Base-by-base conservation (phyloP, 257 asterid genomes). In the Nicotiana otophora region DNA sequence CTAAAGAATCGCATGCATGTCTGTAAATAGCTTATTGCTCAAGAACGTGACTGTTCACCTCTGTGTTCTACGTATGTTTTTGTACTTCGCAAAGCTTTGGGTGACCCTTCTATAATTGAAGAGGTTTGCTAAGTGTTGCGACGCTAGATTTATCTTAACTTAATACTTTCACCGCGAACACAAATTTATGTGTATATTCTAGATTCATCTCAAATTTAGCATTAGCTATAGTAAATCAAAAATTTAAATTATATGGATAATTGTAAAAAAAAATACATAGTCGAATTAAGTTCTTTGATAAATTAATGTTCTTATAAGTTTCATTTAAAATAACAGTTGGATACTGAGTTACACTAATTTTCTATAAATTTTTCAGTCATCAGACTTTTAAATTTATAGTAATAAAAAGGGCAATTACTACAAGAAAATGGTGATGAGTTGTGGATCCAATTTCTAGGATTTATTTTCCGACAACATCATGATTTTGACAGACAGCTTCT, bases 401-500 rank as follows among this genome's bases (percentile, higher is more conserved):
- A 39, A 36, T 11, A 51, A 15, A 63, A 65, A 5, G 20, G 46
- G 2, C 10, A 30, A 65, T 65, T 30, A 65, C 34, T 72, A 20
- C 36, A 8, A 70, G 15, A 72, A 69, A 72, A 23, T 48, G 8
- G 12, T 48, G 15, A 48, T 48, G 79, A 48, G 16, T 15, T 26
- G 79, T 74, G 20, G 19, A 48, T 7, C 62, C 23, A 72, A 23
- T 74, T 23, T 48, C 5, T 77, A 31, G 72, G 58, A 58, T n/a
- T 79, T 60, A 34, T 60, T 79, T 78, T n/a, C 74, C 69, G 74
- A 79, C 82, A 75, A 72, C 78, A 84, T 66, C 86, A 85, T 85
- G 81, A 81, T 78, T 80, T 74, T 67, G 86, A 86, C 86, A 86
- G 82, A 72, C 60, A 77, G 78, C 83, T 84, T 69, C 58, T 80